Conservation (phyloP, 208 protist genomes). For the Polymyxa betae region DNA sequence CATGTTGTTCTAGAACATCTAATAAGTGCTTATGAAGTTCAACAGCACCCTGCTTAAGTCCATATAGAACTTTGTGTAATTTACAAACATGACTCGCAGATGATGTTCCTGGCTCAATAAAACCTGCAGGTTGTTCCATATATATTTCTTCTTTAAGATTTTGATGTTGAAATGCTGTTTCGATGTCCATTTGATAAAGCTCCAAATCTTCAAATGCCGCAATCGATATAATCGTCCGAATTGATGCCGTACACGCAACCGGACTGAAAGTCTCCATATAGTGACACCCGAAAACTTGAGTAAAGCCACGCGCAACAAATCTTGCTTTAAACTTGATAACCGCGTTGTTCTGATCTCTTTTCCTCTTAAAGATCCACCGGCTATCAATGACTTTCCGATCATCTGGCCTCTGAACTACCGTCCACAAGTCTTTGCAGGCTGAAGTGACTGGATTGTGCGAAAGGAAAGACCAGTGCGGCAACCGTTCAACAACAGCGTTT, state of each 20-base stretch:
- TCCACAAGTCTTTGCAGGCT: too few species aligned
- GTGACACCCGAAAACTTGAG: not conserved
- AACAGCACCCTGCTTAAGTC: not conserved
- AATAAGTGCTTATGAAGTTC: not conserved
- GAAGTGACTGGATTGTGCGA: too few species aligned
- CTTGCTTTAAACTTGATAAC: not conserved
- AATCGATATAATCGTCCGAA: conserved; percentile 2
- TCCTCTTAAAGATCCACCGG: not conserved
- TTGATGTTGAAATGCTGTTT: conserved; percentile 22
- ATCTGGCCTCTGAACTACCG: not conserved
- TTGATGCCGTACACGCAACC: not conserved
- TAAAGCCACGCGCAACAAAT: conserved; percentile 27
- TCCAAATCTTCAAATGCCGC: not conserved
- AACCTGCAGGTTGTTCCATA: conserved; percentile 17
- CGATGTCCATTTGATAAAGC: conserved; percentile 27
- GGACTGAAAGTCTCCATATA: not conserved
- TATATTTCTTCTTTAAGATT: not conserved
- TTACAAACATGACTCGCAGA: not conserved
- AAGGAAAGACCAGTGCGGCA: too few species aligned
- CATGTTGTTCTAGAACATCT: not conserved
- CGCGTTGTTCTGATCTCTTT: not conserved
- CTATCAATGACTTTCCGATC: not conserved
- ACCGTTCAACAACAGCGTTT: too few species aligned
- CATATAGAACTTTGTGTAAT: not conserved
- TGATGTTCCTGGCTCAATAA: not conserved